Evolutionary conservation across 1,284 basidiomycete species (phyloP).

Genomic region (Sphagnurus paluster): DNA sequence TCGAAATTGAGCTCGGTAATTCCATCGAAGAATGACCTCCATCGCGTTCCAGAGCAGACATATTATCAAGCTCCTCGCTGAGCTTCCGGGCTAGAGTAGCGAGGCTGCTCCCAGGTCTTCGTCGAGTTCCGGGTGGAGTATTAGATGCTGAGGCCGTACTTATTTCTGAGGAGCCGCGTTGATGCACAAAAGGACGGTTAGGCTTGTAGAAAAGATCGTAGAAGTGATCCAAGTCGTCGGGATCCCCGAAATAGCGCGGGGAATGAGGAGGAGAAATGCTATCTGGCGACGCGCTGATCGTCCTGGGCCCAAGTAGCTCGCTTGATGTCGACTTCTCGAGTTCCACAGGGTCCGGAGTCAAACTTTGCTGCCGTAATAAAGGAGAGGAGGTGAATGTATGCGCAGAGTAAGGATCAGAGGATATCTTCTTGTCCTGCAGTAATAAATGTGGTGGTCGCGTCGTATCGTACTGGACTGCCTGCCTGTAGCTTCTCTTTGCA

Average conservation of each 20-base stretch:
- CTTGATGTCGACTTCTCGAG: constrained; percentile 1
- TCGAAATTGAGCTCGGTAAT: constrained; percentile 6
- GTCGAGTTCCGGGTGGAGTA: constrained; percentile 11
- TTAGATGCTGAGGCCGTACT: background rate
- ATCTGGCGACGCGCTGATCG: constrained; percentile 28
- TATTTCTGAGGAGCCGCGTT: constrained; percentile 1
- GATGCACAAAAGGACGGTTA: constrained; percentile 10
- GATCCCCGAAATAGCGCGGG: constrained; percentile 48
- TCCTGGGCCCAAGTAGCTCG: constrained; percentile 1
- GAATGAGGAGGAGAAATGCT: constrained; percentile 43
- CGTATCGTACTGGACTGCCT: constrained; percentile 38
- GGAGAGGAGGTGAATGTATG: constrained; percentile 21
- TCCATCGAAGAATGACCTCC: constrained; percentile 24
- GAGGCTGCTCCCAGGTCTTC: constrained; percentile 51
- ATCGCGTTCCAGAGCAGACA: constrained; percentile 29
- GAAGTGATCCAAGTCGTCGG: constrained; percentile 68
- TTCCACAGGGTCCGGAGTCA: constrained; percentile 1
- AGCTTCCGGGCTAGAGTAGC: constrained; percentile 63
- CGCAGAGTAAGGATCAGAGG: constrained; percentile 14
- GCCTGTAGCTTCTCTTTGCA: constrained; percentile 26
- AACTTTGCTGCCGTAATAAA: constrained; percentile 7
- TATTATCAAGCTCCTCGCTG: constrained; percentile 52
- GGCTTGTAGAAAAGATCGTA: constrained; percentile 70
- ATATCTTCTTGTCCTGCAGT: constrained; percentile 12
- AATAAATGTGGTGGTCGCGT: constrained; percentile 26